Conservation (phyloP, 2,329 filamentous ascomycete species). For the Fusarium sp. region DNA sequence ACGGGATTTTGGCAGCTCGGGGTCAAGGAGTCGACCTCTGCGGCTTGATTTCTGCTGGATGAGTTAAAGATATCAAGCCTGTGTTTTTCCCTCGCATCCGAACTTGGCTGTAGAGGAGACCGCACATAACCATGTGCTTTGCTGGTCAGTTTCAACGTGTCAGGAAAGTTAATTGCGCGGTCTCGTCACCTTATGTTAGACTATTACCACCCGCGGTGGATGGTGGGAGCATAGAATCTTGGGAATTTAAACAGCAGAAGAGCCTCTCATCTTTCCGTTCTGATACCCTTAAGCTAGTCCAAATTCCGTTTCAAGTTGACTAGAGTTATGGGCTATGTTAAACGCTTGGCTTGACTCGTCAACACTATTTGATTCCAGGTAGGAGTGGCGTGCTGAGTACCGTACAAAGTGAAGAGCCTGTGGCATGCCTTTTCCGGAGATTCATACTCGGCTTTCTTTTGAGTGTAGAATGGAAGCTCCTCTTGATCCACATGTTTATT, state of each 20-base stretch:
- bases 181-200: conserved; percentile 1
- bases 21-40: background rate
- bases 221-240: background rate
- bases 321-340: background rate
- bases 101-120: background rate
- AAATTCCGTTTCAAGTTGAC: background rate
- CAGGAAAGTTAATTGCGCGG: background rate
- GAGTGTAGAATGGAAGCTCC: background rate
- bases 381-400: background rate
- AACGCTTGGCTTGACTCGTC: background rate
- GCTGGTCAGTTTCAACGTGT: background rate
- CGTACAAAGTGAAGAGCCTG: background rate
- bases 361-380: background rate
- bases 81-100: background rate
- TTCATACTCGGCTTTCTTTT: background rate
- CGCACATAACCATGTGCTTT: background rate
- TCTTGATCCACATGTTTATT: background rate
- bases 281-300: background rate
- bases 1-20: background rate
- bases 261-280: background rate
- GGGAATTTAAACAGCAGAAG: background rate
- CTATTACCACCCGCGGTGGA: background rate
- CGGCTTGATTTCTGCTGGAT: background rate
- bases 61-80: background rate
- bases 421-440: background rate